Evolutionary conservation across 805 yeast species (phyloP), one percentile per base, ranked within the genome.

Genomic region (Kregervanrija fluxuum): DNA sequence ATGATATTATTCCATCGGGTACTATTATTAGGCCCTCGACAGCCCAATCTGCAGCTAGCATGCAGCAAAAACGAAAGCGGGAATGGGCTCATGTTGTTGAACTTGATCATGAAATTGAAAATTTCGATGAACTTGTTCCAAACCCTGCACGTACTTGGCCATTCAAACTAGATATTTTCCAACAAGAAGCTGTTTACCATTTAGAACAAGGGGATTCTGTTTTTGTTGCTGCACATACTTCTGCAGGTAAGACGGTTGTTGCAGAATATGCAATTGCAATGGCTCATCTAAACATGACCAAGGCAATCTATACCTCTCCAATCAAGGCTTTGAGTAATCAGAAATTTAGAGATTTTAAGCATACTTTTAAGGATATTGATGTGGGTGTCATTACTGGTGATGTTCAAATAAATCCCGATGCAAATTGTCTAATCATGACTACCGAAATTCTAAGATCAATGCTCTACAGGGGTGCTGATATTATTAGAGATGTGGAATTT

Each of bases 301-400:
- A 90, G 60, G 88, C 96, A 1, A 93, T 91, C 40, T 91, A 91
- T 62, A 91, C 99, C 0, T 90, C 97, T 0, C 99, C 99, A 4
- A 90, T 90, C 61, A 90, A 90, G 62, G 97, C 97, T 0, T 74
- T 90, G 63, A 85, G 95, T 55, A 90, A 90, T 63, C 98, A 90
- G 66, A 90, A 90, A 60, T 90, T 86, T 60, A 77, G 98, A 68
- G 98, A 90, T 71, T 93, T 53, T 71, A 82, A 46, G 95, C 95
- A 2, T 95, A 90, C 57, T 87, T 93, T 70, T 91, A 93, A 15
- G 42, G 93, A 83, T 35, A 71, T 82, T 16, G 98, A 93, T 62
- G 98, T 93, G 30, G 99, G 99, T 41, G 74, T 93, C 48, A 93
- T 93, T 95, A 93, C 99, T 11, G 99, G 99, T 64, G 99, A 93